These are phyloP conservation scores for Fusarium pininemorale DNA, from an alignment of 2,329 filamentous ascomycete genomes.

Conservation along the genomic window DNA sequence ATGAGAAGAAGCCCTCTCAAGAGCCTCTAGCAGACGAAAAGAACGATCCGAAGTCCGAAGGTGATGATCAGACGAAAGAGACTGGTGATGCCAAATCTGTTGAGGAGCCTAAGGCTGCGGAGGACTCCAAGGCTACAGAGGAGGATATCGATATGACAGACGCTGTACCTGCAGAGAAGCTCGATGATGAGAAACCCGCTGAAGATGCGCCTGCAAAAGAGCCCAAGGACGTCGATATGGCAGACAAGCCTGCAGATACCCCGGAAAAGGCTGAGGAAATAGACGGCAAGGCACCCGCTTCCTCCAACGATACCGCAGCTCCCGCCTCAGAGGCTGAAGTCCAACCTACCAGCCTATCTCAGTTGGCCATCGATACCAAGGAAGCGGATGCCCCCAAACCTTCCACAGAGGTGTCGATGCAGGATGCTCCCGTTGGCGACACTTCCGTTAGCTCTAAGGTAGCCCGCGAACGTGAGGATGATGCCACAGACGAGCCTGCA, in stretches of 20 bases:
- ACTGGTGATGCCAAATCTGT: conserved; percentile 2
- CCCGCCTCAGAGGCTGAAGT: conserved; percentile 48
- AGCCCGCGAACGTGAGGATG: conserved; percentile 80
- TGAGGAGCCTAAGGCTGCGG: background rate
- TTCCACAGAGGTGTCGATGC: conserved; percentile 60
- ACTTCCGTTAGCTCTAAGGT: conserved; percentile 63
- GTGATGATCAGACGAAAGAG: conserved; percentile 5
- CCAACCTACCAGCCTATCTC: conserved; percentile 50
- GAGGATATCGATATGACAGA: conserved; percentile 31
- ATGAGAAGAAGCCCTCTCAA: conserved; percentile 19
- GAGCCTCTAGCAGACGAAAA: conserved; percentile 9
- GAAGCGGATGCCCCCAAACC: conserved; percentile 42
- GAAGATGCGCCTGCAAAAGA: conserved; percentile 9
- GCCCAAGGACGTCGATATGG: conserved; percentile 42
- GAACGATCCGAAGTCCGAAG: conserved; percentile 25
- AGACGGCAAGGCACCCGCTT: conserved; percentile 16
- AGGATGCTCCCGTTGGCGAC: conserved; percentile 52
- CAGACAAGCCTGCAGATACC: conserved; percentile 32
- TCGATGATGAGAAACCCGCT: background rate
- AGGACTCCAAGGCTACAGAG: background rate
- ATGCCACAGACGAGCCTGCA: conserved; percentile 70
- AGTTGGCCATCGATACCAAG: conserved; percentile 51
- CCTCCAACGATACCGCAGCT: conserved; percentile 32
- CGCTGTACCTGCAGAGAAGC: conserved; percentile 7
- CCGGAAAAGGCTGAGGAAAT: conserved; percentile 26